Evolutionary conservation across 2,329 filamentous ascomycete species (phyloP).

Genomic region (Colletotrichum sp.): DNA sequence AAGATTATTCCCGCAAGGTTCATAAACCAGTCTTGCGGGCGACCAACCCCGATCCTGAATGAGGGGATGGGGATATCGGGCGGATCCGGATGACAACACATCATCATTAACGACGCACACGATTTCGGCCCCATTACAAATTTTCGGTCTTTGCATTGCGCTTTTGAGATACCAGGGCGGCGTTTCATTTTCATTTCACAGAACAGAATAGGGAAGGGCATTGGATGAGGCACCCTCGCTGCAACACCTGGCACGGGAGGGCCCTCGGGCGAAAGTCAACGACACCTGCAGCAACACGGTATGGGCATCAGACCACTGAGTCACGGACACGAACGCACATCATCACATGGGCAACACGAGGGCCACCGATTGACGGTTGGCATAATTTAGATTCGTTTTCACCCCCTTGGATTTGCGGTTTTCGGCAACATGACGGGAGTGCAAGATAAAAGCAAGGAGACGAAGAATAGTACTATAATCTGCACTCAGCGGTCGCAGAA

Average conservation of each 20-base stretch:
- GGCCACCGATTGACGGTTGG: not conserved
- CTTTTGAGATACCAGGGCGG: conserved; percentile 28
- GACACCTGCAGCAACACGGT: not conserved
- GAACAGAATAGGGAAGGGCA: not conserved
- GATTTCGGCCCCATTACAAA: conserved; percentile 17
- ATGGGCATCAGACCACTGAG: not conserved
- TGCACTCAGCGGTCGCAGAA: not conserved
- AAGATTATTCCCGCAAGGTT: conserved; percentile 68
- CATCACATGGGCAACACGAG: not conserved
- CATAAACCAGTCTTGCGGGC: conserved; percentile 64
- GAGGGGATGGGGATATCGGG: not conserved
- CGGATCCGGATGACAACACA: conserved; percentile 2
- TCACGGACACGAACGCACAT: conserved; percentile 8
- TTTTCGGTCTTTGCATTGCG: conserved; percentile 19
- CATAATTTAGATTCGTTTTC: conserved; percentile 2
- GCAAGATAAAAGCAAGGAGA: not conserved
- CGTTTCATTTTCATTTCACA: conserved; percentile 22
- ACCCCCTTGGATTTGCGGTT: not conserved
- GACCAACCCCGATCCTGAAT: conserved; percentile 63
- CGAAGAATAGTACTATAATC: not conserved
- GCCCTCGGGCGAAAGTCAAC: not conserved
- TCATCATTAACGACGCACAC: conserved; percentile 24
- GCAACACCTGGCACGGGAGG: not conserved
- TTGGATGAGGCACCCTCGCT: not conserved
- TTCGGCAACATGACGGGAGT: not conserved